phyloP scores from a whole-genome alignment of 345 rosid genomes.

The Gossypium turneri region DNA sequence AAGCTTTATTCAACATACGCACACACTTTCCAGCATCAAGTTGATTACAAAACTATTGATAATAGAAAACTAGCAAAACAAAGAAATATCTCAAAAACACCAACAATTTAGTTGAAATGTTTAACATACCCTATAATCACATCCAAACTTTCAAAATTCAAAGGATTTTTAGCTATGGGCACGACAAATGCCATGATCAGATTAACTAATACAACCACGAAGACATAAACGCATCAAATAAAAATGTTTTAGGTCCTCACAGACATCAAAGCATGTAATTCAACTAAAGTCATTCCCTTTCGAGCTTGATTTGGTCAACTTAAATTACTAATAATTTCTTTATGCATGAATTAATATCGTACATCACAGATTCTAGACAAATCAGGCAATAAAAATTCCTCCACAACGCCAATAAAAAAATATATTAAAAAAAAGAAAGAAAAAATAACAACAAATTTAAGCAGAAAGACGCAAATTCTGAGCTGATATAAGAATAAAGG shows the following conservation, averaged over 20 bases:
- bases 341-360: neutral
- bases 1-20: neutral
- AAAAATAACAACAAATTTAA: neutral
- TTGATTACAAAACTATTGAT: neutral
- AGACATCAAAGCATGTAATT: neutral
- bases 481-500: neutral
- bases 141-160: neutral
- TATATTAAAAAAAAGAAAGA: neutral
- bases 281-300: neutral
- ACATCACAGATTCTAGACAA: neutral
- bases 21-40: neutral
- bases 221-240: neutral
- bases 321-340: neutral
- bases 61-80: neutral
- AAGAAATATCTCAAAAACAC: neutral
- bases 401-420: neutral
- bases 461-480: neutral
- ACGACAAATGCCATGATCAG: neutral
- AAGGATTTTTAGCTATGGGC: neutral
- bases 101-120: neutral
- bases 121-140: neutral
- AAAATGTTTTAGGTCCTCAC: neutral
- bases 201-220: conserved; percentile 5
- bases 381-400: neutral
- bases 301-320: neutral